A percentile compares a stretch with the other conserved stretches of the same genome.
Evolutionary conservation across 129 eudicot species (phyloP).

Genomic region (Escallonia rubra): DNA sequence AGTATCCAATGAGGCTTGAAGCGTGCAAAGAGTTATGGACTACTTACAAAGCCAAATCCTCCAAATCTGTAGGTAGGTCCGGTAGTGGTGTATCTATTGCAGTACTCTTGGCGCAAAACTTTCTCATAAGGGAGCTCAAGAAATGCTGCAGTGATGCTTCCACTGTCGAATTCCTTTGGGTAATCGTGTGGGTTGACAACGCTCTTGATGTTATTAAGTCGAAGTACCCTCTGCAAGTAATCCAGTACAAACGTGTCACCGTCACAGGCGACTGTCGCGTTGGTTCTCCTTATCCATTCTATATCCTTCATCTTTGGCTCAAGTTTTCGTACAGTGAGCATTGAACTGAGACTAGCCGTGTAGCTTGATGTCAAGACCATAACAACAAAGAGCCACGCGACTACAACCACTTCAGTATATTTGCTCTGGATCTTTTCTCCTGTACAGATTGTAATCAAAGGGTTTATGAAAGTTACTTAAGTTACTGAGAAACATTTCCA

Average conservation of each 20-base stretch:
- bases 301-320: conserved; percentile 43
- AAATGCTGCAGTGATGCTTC: conserved; percentile 40
- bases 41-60: conserved; percentile 56
- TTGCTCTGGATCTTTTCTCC: conserved; percentile 48
- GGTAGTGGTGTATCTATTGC: conserved; percentile 28
- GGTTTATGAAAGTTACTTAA: too few species aligned
- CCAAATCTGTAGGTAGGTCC: conserved; percentile 53
- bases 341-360: conserved; percentile 50
- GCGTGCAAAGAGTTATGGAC: not conserved
- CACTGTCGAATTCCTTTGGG: conserved; percentile 23
- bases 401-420: conserved; percentile 36
- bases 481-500: not conserved
- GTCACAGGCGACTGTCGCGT: conserved; percentile 52
- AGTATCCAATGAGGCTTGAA: not conserved
- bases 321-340: conserved; percentile 42
- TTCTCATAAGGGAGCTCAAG: conserved; percentile 54
- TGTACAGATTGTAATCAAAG: conserved; percentile 2
- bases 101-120: conserved; percentile 31
- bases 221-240: conserved; percentile 30
- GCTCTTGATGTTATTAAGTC: conserved; percentile 24
- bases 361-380: conserved; percentile 43
- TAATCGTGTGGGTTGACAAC: conserved; percentile 16
- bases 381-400: conserved; percentile 47
- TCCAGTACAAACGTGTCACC: conserved; percentile 44
- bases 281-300: conserved; percentile 35